Percentiles rank a stretch among this genome's conserved stretches.
These are phyloP conservation scores for Torrubiellomyces zombiae DNA, from an alignment of 2,329 filamentous ascomycete genomes.

Conservation along the genomic window DNA sequence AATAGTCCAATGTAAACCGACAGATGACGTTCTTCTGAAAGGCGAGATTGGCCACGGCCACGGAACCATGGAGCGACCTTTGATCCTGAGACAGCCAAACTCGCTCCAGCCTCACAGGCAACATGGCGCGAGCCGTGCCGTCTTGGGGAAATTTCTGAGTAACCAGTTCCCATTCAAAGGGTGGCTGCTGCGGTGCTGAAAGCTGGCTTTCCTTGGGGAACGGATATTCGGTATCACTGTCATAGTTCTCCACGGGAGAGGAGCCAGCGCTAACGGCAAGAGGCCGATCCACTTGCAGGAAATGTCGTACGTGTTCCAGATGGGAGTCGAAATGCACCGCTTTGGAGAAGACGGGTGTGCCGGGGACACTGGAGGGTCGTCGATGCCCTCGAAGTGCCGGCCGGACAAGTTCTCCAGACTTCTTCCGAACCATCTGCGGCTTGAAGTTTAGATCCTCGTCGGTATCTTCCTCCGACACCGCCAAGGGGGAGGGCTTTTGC, in stretches of 20 bases:
- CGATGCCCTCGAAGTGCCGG: slow-evolving; percentile 69
- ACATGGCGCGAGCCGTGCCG: slow-evolving; percentile 35
- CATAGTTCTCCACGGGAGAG: slow-evolving; percentile 76
- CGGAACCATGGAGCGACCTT: slow-evolving; percentile 66
- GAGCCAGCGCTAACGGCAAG: slow-evolving; percentile 92
- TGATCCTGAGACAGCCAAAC: slow-evolving; percentile 80
- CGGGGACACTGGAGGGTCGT: slow-evolving; percentile 89
- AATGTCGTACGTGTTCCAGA: slow-evolving; percentile 89
- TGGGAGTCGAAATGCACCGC: slow-evolving; percentile 97
- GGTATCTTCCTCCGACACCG: slow-evolving; percentile 44
- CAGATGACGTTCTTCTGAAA: slow-evolving; percentile 84
- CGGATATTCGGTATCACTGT: slow-evolving; percentile 78
- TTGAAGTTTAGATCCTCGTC: slow-evolving; percentile 46
- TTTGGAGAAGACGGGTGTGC: slow-evolving; percentile 89
- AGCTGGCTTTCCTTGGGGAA: slow-evolving; percentile 39
- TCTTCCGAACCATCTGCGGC: slow-evolving; percentile 92
- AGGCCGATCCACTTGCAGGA: slow-evolving; percentile 82
- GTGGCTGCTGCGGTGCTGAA: slow-evolving; percentile 23
- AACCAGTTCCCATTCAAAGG: slow-evolving; percentile 76
- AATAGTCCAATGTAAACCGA: slow-evolving; percentile 91
- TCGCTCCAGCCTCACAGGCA: slow-evolving; percentile 66
- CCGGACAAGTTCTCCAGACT: slow-evolving; percentile 90
- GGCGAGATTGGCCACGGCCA: slow-evolving; percentile 73
- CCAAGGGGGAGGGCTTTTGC: slow-evolving; percentile 31
- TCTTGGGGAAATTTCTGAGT: slow-evolving; percentile 62